Evolutionary conservation across 176 grass and related monocot species (phyloP), one percentile per base, ranked within the genome.

Genomic region (Carex myosuroides): DNA sequence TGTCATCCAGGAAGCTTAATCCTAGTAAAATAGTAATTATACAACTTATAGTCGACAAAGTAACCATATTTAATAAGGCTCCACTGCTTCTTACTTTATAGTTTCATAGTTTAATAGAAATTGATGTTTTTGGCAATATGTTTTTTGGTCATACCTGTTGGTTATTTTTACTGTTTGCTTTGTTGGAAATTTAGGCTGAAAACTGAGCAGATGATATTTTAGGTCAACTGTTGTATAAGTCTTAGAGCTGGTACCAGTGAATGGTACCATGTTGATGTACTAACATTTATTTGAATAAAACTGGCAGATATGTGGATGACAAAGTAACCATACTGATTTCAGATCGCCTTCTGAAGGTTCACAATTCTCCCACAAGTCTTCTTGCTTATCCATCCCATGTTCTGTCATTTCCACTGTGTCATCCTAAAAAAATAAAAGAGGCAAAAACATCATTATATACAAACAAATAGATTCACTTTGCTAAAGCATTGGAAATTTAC

Each of bases 301-400:
- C 3, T 68, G 18, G 8, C 10, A 17, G 10, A n/a, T 61, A 50
- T 50, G 46, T 50, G 46, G 46, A 50, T 50, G 13, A 46, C 5
- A 58, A 60, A 8, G 13, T 48, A 58, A 58, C 32, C 55, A 77
- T 87, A 87, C 85, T 17, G 60, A 70, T 70, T 54, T 60, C 3
- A 42, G 52, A 86, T 81, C 81, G 76, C 13, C 30, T 18, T 53
- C 76, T 10, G 64, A 64, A 86, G 42, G 14, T 60, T 13, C 8
- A 44, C 41, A 59, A 81, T 71, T 39, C 42, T 67, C 39, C 26
- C 64, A 87, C 21, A 21, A 11, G 41, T 72, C 57, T 33, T 62
- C 55, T 83, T 68, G 6, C 52, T 53, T 14, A 48, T 63, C 67
- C 60, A 74, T 17, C 41, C 65, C 37, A 75, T 76, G 8, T 55